Conservation (phyloP, 2,329 filamentous ascomycete species). For the Ascochyta pisi region DNA sequence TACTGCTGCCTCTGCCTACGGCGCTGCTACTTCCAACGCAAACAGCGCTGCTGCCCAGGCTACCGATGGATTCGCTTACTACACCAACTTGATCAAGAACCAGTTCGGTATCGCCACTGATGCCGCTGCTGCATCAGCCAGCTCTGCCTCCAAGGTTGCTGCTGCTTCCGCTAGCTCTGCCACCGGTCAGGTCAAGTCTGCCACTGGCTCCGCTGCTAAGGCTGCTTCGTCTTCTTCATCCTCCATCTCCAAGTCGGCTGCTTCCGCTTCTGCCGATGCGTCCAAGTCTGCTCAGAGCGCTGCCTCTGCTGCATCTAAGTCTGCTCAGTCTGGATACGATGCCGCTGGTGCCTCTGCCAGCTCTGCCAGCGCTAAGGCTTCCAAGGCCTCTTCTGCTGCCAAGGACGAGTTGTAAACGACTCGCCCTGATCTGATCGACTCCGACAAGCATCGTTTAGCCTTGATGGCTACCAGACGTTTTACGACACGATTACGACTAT, state of each 20-base stretch:
- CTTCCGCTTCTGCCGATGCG: conserved; percentile 41
- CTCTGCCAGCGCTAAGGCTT: conserved; percentile 30
- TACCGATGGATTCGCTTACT: conserved; percentile 55
- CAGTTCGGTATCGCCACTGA: conserved; percentile 53
- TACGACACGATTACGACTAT: conserved; percentile 33
- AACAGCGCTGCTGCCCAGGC: conserved; percentile 79
- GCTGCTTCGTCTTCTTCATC: conserved; percentile 45
- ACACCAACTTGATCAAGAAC: conserved; percentile 52
- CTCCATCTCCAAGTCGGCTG: conserved; percentile 41
- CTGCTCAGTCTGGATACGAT: conserved; percentile 41
- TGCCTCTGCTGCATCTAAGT: conserved; percentile 44
- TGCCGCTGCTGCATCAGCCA: conserved; percentile 31
- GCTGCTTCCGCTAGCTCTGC: conserved; percentile 31
- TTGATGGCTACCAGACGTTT: conserved; percentile 21
- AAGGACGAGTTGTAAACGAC: conserved; percentile 56
- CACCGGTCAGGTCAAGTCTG: conserved; percentile 34
- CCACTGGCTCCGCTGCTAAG: conserved; percentile 30
- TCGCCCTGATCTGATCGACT: background rate
- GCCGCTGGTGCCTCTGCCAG: conserved; percentile 42
- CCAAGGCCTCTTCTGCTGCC: conserved; percentile 24
- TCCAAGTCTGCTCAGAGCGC: conserved; percentile 43
- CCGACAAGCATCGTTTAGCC: conserved; percentile 25
- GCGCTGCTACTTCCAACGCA: conserved; percentile 59
- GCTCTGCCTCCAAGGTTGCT: conserved; percentile 34
- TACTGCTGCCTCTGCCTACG: conserved; percentile 56